phyloP scores from a whole-genome alignment of 257 asterid species.

The Solanum chmielewskii region DNA sequence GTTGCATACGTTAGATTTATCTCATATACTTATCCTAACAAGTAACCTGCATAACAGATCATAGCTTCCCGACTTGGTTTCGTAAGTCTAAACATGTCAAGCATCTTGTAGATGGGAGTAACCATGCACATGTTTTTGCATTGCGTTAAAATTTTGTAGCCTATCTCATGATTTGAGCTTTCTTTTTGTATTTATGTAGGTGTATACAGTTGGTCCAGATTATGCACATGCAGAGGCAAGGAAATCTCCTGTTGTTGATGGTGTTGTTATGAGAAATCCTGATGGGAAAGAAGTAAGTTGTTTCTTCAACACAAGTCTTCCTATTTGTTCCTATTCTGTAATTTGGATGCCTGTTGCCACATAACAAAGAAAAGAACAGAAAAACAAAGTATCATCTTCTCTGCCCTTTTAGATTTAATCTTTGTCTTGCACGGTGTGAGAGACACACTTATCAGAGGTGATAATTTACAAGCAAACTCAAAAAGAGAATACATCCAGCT shows the following conservation, averaged over 20 bases:
- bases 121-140: neutral
- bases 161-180: neutral
- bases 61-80: neutral
- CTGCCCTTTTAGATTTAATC: neutral
- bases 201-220: conserved; percentile 94
- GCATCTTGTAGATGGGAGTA: neutral
- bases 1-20: neutral
- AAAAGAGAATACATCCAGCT: neutral
- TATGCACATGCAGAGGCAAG: conserved; percentile 99
- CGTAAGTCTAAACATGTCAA: neutral
- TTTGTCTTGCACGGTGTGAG: neutral
- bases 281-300: conserved; percentile 93
- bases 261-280: conserved; percentile 98
- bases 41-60: neutral
- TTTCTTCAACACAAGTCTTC: neutral
- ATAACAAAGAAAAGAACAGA: neutral
- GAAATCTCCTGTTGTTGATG: conserved; percentile 98
- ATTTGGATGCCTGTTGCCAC: neutral
- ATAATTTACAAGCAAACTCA: neutral
- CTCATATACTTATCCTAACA: neutral
- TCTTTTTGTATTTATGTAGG: conserved; percentile 26
- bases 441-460: neutral
- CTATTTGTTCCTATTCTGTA: neutral
- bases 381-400: neutral
- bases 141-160: neutral